Conservation (phyloP, 768 basidiomycete genomes). For the Albatrellus ellisii region DNA sequence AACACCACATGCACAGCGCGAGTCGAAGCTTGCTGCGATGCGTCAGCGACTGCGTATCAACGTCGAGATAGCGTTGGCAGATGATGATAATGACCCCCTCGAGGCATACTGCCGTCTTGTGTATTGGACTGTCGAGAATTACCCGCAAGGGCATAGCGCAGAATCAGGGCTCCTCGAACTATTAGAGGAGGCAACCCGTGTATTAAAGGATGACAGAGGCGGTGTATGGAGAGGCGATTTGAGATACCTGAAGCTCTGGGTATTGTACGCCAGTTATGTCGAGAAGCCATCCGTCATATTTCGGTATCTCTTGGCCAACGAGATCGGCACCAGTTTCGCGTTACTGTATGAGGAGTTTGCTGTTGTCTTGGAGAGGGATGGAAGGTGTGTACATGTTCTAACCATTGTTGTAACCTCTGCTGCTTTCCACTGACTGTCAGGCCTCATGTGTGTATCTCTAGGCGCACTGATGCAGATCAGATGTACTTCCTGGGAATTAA, state of each 20-base stretch:
- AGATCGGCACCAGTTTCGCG: slow-evolving; percentile 73
- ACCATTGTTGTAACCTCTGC: too few relatives aligned
- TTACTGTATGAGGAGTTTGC: slow-evolving; percentile 92
- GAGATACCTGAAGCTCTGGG: slow-evolving; percentile 89
- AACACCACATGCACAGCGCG: slow-evolving; percentile 68
- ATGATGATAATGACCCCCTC: slow-evolving; percentile 70
- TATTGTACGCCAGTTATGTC: slow-evolving; percentile 85
- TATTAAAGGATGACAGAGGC: slow-evolving; percentile 63
- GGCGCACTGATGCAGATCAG: slow-evolving; percentile 81
- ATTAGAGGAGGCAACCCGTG: slow-evolving; percentile 82
- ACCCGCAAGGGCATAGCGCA: slow-evolving; percentile 83
- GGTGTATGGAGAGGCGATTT: slow-evolving; percentile 68
- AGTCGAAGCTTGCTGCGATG: slow-evolving; percentile 50
- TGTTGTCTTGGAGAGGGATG: slow-evolving; percentile 66
- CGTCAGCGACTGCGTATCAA: slow-evolving; percentile 59
- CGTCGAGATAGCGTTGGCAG: slow-evolving; percentile 52
- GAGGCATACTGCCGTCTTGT: slow-evolving; percentile 82
- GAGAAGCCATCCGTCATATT: slow-evolving; percentile 84
- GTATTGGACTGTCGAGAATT: slow-evolving; percentile 88
- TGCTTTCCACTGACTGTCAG: slow-evolving; percentile 12
- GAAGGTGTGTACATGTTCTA: slow-evolving; percentile 48
- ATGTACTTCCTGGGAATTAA: slow-evolving; percentile 83
- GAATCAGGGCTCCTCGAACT: slow-evolving; percentile 88
- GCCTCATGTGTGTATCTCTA: slow-evolving; percentile 20
- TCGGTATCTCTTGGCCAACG: slow-evolving; percentile 80